Conservation (phyloP, 2,329 filamentous ascomycete genomes). For the Neonectria sp. region DNA sequence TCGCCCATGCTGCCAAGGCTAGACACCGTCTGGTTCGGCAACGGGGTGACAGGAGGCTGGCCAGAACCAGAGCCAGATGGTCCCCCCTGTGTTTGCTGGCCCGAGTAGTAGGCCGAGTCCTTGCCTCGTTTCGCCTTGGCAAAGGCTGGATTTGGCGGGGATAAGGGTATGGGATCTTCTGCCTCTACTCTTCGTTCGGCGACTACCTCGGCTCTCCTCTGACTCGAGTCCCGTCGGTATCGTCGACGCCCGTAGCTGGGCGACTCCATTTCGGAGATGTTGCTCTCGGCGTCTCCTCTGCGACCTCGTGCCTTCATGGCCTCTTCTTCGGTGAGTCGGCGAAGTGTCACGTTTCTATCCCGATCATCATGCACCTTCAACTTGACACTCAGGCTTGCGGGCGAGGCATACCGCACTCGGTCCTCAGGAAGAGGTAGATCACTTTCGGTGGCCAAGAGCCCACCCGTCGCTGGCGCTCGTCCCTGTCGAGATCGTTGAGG, state of each 20-base stretch:
- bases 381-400: constrained; percentile 68
- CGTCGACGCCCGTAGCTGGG: constrained; percentile 61
- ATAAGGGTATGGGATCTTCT: constrained; percentile 59
- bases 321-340: constrained; percentile 74
- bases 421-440: constrained; percentile 54
- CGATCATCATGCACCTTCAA: constrained; percentile 73
- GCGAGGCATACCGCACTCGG: constrained; percentile 58
- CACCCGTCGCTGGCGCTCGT: constrained; percentile 58
- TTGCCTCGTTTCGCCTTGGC: constrained; percentile 67
- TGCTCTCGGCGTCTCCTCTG: constrained; percentile 66
- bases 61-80: constrained; percentile 46
- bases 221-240: constrained; percentile 69
- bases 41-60: constrained; percentile 42
- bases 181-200: constrained; percentile 62
- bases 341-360: constrained; percentile 73
- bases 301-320: constrained; percentile 62
- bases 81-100: constrained; percentile 61
- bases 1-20: constrained; percentile 62
- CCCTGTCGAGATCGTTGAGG: constrained; percentile 63
- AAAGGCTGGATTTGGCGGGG: constrained; percentile 71
- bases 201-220: constrained; percentile 61
- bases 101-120: constrained; percentile 75
- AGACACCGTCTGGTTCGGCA: constrained; percentile 60
- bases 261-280: constrained; percentile 70
- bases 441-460: constrained; percentile 63